Conservation (phyloP, 306 rosid genomes). For the Dalbergia cochinchinensis region DNA sequence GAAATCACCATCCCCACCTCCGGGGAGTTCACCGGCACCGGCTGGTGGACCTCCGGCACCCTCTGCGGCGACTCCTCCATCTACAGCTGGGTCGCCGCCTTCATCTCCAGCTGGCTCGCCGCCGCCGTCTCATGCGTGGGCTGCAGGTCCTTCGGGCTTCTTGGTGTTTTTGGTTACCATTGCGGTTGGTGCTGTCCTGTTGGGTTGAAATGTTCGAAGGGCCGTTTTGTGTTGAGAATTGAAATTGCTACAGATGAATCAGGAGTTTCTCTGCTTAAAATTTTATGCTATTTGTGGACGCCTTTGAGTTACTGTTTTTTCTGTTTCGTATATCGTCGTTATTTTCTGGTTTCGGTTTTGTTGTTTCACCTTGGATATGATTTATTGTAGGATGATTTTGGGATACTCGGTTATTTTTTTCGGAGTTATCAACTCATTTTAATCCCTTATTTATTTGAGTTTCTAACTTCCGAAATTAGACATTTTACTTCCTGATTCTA, state of each 20-base stretch:
- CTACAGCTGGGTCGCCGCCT: no score
- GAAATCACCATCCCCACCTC: not conserved
- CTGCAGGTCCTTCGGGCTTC: slow-evolving; percentile 42
- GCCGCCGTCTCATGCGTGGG: not conserved
- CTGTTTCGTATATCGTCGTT: no score
- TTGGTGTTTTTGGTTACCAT: slow-evolving; percentile 43
- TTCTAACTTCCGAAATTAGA: no score
- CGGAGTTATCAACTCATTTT: no score
- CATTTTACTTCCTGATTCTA: no score
- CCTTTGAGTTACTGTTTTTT: not conserved
- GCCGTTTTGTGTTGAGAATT: slow-evolving; percentile 15
- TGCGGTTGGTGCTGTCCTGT: slow-evolving; percentile 43
- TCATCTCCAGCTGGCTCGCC: not conserved
- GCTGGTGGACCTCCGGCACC: not conserved
- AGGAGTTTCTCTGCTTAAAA: no score
- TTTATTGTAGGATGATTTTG: not conserved
- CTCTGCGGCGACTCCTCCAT: slow-evolving; percentile 21
- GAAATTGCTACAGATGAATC: not conserved
- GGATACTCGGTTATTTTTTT: not conserved
- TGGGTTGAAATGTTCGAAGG: not conserved
- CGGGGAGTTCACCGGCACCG: not conserved
- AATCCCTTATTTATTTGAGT: no score
- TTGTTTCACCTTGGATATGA: not conserved
- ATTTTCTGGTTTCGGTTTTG: not conserved
- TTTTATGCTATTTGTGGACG: not conserved